Base-by-base conservation (phyloP, 2,329 filamentous ascomycete genomes). In the Colletotrichum liaoningense region DNA sequence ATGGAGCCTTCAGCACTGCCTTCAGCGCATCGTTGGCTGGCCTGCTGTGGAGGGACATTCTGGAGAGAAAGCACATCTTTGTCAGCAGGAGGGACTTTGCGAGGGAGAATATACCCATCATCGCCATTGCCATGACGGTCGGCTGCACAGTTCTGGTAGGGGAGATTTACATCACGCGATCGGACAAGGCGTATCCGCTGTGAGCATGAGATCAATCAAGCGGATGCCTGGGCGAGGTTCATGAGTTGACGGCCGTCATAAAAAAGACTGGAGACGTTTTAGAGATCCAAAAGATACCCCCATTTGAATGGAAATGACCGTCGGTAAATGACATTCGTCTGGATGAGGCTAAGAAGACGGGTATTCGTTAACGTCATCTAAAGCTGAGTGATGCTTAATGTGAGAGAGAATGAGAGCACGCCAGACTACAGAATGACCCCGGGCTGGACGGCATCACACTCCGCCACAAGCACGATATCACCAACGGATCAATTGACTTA, bases 1-100 rank as follows among this genome's bases (percentile, higher is more conserved):
- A 91, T 71, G 93, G 93, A 4, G 93, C 93, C 0, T 94, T 94
- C 78, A 93, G 92, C 78, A 89, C 90, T 0, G 91, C 92, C 0
- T 93, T 95, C 76, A 93, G 91, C 75, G 93, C 92, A 0, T 93
- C 92, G 0, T 81, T 94, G 1, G 93, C 93, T 1, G 93, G 93
- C 1, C 84, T 95, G 9, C 83, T 94, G 0, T 95, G 93, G 93
- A 86, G 91, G 2, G 92, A 94, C 74, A 94, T 95, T 22, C 85
- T 94, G 1, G 82, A 80, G 0, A 84, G 92, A 33, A 94, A 94
- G 79, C 88, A 93, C 75, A 94, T 95, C 70, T 86, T 84, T 46
- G 91, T 95, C 0, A 82, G 86, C 2, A 85, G 87, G 0, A 82
- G 90, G 3, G 92, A 94, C 28, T 94, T 94, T 80, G 91, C 91